Evolutionary conservation across 2,329 filamentous ascomycete genomes (phyloP), one percentile per base, ranked within the genome.

Genomic region (Talaromyces islandicus): DNA sequence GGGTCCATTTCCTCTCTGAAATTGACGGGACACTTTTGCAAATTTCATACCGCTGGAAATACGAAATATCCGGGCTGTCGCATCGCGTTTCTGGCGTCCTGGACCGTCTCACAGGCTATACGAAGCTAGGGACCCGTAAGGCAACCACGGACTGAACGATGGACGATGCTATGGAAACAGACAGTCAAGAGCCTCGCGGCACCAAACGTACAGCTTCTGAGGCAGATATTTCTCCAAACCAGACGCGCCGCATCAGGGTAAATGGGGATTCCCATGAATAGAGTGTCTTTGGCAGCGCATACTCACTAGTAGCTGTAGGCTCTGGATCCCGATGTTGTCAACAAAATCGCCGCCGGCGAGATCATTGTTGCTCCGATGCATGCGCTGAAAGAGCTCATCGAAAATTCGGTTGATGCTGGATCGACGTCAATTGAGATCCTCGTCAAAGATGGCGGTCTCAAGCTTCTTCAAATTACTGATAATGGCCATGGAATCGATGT

Each of bases 281-380:
- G 14, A 9, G 14, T 30, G 19, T 19, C n/a, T 4, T 30, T 25
- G 48, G 35, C 64, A 53, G 62, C 38, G n/a, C 17, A 25, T 58
- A 27, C 41, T 57, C 21, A 64, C 65, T 68, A 51, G 69, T 29
- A 43, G n/a, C 19, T 59, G 54, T 75, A 96, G 87, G 89, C 93
- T 14, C 83, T 99, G 27, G 90, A 96, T 69, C 87, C 90, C 64
- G 89, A 94, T 77, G 94, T 99, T 24, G 90, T 99, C 65, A 99
- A 97, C 80, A 99, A 97, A 75, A 99, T 99, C 66, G 94, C 94
- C 0, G 94, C 94, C 0, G 94, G 94, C 21, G 94, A 99, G 75
- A 99, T 99, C 68, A 99, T 99, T 62, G 92, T 99, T 54, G 93
- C 94, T 2, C 95, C 94, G 0, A 92, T 97, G 29, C 91, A 99